Percentiles rank a stretch among this genome's conserved stretches.
Conservation (phyloP, 192 early-diverging fungal genomes). For the Umbelopsis ramanniana region DNA sequence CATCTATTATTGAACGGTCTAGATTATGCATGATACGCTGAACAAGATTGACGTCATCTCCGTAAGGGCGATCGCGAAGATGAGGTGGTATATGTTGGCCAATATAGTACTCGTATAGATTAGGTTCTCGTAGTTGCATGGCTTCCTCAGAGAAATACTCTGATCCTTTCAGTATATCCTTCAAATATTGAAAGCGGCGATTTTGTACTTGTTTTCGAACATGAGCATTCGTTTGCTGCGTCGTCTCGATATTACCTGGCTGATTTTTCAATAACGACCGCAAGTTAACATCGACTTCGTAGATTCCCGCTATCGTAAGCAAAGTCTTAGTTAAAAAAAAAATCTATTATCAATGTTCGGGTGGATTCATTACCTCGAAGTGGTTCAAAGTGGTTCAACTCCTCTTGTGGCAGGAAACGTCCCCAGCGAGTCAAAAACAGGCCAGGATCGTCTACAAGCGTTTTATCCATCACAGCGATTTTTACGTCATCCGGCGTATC, state of each 20-base stretch:
- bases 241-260: slow-evolving; percentile 1
- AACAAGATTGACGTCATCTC: slow-evolving; percentile 37
- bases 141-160: slow-evolving; percentile 47
- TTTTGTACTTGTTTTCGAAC: slow-evolving; percentile 36
- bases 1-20: slow-evolving; percentile 35
- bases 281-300: slow-evolving; percentile 46
- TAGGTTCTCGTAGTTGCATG: slow-evolving; percentile 46
- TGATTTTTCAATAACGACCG: slow-evolving; percentile 24
- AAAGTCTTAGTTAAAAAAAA: background rate
- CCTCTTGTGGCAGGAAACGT: slow-evolving; percentile 29
- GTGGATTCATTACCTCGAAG: slow-evolving; percentile 23
- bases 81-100: slow-evolving; percentile 42
- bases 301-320: slow-evolving; percentile 24
- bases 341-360: background rate
- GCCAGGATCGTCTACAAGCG: slow-evolving; percentile 38
- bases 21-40: slow-evolving; percentile 42
- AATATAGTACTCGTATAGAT: slow-evolving; percentile 47
- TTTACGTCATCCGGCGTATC: slow-evolving; percentile 36
- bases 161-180: slow-evolving; percentile 29
- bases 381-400: slow-evolving; percentile 32
- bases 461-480: slow-evolving; percentile 28
- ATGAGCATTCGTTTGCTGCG: slow-evolving; percentile 6
- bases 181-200: slow-evolving; percentile 43
- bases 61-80: slow-evolving; percentile 33
- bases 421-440: slow-evolving; percentile 50